Conservation (phyloP, 768 basidiomycete genomes). For the Rhizopogon vulgaris region DNA sequence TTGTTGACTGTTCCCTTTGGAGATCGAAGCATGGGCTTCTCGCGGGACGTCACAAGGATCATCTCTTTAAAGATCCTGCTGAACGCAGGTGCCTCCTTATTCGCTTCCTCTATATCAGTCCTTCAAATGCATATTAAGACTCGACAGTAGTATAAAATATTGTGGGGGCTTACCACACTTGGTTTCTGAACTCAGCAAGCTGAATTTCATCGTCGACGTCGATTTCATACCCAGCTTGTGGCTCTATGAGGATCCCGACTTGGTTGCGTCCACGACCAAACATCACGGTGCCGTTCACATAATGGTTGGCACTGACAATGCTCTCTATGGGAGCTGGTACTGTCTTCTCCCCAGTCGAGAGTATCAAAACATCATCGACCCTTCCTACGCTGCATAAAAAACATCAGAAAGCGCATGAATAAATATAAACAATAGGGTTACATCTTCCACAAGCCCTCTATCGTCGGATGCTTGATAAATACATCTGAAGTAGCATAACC, state of each 20-base stretch:
- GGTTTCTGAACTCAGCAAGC: slow-evolving; percentile 23
- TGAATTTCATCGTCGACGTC: slow-evolving; percentile 18
- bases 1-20: slow-evolving; percentile 41
- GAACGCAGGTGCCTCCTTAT: slow-evolving; percentile 33
- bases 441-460: slow-evolving; percentile 32
- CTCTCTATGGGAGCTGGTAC: slow-evolving; percentile 24
- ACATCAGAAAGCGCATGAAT: background rate
- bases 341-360: slow-evolving; percentile 14
- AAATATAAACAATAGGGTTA: background rate
- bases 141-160: background rate
- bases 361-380: slow-evolving; percentile 31
- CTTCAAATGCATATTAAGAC: slow-evolving; percentile 14
- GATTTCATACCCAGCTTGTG: slow-evolving; percentile 7
- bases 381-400: slow-evolving; percentile 17
- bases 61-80: slow-evolving; percentile 47
- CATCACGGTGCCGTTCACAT: slow-evolving; percentile 22
- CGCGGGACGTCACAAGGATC: slow-evolving; percentile 38
- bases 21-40: slow-evolving; percentile 39
- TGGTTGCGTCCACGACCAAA: slow-evolving; percentile 29
- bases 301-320: slow-evolving; percentile 15
- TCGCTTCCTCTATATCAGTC: slow-evolving; percentile 40
- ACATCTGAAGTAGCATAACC: slow-evolving; percentile 41
- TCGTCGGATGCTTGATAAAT: slow-evolving; percentile 38
- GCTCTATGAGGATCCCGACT: slow-evolving; percentile 29
- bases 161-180: slow-evolving; percentile 20